Evolutionary conservation across 139 green algal species (phyloP).

Genomic region (Closterium sp.): DNA sequence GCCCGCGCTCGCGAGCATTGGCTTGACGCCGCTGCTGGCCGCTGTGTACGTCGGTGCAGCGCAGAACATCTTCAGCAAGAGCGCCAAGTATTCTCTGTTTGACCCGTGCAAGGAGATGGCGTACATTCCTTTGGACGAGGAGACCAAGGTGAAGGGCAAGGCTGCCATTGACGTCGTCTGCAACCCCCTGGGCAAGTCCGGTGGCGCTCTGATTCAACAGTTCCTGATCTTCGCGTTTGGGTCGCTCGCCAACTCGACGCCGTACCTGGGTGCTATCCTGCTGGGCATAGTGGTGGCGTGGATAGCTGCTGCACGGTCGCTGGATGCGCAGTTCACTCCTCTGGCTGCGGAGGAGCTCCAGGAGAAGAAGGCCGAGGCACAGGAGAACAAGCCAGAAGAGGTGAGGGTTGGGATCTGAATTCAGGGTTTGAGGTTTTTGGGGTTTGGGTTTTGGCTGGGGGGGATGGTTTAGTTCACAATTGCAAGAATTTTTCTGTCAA

Average conservation of each 20-base stretch:
- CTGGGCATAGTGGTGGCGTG: conserved; percentile 84
- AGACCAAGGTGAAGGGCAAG: conserved; percentile 96
- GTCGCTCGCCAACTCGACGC: conserved; percentile 91
- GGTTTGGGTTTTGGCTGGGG: no score
- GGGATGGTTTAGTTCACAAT: no score
- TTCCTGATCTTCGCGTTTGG: conserved; percentile 96
- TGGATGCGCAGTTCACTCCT: conserved; percentile 79
- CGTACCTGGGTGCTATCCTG: conserved; percentile 93
- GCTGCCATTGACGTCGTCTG: conserved; percentile 98
- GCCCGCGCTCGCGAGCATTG: conserved; percentile 74
- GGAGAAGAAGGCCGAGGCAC: background rate
- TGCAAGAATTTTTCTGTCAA: no score
- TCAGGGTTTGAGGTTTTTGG: background rate
- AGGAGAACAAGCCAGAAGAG: background rate
- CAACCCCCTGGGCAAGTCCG: conserved; percentile 99
- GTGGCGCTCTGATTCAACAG: conserved; percentile 97
- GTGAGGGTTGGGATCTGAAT: background rate
- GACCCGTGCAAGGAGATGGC: conserved; percentile 99
- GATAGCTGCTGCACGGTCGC: conserved; percentile 81
- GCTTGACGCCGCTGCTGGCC: conserved; percentile 90
- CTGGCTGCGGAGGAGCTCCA: conserved; percentile 37
- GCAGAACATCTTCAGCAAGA: conserved; percentile 94
- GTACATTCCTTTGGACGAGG: conserved; percentile 96
- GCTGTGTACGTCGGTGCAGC: conserved; percentile 94
- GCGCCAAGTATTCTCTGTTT: conserved; percentile 97